Evolutionary conservation across 1,139 yeast genomes (phyloP), one percentile per base, ranked within the genome.

Genomic region (Kurtzmaniella quercitrusa): DNA sequence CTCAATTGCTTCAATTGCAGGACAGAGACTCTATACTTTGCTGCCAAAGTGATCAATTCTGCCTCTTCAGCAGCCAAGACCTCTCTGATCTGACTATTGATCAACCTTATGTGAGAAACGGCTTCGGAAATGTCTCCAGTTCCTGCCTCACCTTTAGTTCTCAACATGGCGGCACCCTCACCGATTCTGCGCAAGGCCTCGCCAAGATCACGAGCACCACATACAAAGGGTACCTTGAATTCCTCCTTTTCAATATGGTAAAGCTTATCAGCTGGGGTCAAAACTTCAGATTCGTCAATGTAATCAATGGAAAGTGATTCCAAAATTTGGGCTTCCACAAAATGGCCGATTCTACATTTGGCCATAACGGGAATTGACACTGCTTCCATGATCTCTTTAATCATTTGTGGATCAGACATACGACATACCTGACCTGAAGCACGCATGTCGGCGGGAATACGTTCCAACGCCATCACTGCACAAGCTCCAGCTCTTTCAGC

Each of bases 121-220:
- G 95, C 95, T 60, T 86, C 93, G 27, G 88, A 80, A 44, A 86
- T 83, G 61, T 86, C 95, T 42, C 95, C 95, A 38, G 95, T 86
- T 40, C 95, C 95, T 18, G 95, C 94, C 63, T 85, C 95, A 51
- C 95, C 95, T 66, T 86, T 87, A 51, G 94, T 83, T 62, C 95
- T 77, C 58, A 87, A 79, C 93, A 87, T 85, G 39, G 93, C 91
- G 37, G 95, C 94, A 53, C 95, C 95, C 65, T 87, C 95, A 53
- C 75, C 68, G 56, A 87, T 75, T 61, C 95, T 77, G 64, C 95
- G 79, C 54, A 87, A 73, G 2, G 95, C 94, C 63, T 87, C 95
- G 41, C 95, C 95, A 50, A 87, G 74, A 65, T 86, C 80, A 60
- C 82, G 82, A 47, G 94, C 90, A 34, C 95, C 95, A 63, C 95